phyloP scores from a whole-genome alignment of 306 rosid species.

The Geum urbanum region DNA sequence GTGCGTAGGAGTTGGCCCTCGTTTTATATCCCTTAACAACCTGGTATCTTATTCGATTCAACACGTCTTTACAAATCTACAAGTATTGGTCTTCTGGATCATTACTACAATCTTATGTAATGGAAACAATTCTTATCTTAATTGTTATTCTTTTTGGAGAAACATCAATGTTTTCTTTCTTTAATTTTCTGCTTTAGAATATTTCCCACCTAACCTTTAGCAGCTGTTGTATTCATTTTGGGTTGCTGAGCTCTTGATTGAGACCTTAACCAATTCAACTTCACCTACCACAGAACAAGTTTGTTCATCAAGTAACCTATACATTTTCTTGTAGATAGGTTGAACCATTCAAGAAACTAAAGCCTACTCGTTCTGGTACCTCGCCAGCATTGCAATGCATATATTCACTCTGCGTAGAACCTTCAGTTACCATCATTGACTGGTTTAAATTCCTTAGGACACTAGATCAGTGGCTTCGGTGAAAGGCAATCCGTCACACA shows the following conservation, averaged over 20 bases:
- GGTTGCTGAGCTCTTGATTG: neutral
- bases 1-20: too few species aligned
- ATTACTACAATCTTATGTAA: neutral
- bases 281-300: neutral
- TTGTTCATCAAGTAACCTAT: neutral
- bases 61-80: too few species aligned
- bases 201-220: neutral
- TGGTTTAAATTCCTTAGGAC: neutral
- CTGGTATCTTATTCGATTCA: too few species aligned
- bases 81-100: neutral
- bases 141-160: neutral
- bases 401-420: neutral
- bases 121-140: neutral
- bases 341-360: neutral
- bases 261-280: slow-evolving; percentile 1
- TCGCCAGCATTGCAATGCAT: neutral
- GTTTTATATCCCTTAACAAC: too few species aligned
- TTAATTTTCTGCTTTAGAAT: neutral
- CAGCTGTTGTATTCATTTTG: neutral
- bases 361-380: neutral
- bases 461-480: neutral
- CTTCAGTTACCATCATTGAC: neutral
- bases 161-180: neutral
- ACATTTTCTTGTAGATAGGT: neutral
- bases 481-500: neutral